phyloP scores from a whole-genome alignment of 2,329 filamentous ascomycete species.

The Cryphonectria radicalis region DNA sequence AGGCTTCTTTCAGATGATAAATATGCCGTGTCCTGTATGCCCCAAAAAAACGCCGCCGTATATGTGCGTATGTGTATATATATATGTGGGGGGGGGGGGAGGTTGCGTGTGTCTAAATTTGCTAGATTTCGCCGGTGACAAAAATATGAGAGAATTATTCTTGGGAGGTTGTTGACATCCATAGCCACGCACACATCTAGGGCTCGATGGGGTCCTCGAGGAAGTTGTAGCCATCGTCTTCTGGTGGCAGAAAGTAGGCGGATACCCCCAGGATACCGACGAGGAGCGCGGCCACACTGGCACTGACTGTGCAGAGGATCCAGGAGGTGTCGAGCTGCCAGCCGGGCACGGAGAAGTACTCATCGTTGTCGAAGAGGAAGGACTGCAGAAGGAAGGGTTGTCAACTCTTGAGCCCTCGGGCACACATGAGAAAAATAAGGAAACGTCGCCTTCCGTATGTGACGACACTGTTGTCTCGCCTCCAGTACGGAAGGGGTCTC shows the following conservation, averaged over 20 bases:
- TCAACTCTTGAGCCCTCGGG: neutral
- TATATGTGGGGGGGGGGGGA: too few relatives aligned
- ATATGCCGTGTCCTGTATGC: constrained; percentile 27
- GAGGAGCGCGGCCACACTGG: constrained; percentile 54
- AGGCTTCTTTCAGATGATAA: constrained; percentile 13
- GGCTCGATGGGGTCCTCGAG: constrained; percentile 56
- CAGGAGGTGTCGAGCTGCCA: constrained; percentile 83
- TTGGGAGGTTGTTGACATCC: neutral
- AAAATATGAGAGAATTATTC: neutral
- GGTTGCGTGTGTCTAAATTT: constrained; percentile 5
- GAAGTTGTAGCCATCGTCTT: constrained; percentile 81
- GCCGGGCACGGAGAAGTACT: constrained; percentile 77
- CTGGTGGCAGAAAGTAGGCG: constrained; percentile 72
- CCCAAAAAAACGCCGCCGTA: constrained; percentile 27
- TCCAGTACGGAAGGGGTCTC: neutral
- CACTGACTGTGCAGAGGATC: constrained; percentile 68
- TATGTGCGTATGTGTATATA: constrained; percentile 2
- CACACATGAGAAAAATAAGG: neutral
- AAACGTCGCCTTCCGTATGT: neutral
- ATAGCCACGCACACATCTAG: neutral
- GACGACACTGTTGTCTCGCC: constrained; percentile 24
- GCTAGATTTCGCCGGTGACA: neutral
- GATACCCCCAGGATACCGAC: constrained; percentile 67
- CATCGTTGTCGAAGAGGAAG: constrained; percentile 81
- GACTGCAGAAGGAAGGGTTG: constrained; percentile 57